Percentiles rank a stretch among this genome's conserved stretches.
phyloP scores from a whole-genome alignment of 164 flowering plant species.

The Warburgia ugandensis region DNA sequence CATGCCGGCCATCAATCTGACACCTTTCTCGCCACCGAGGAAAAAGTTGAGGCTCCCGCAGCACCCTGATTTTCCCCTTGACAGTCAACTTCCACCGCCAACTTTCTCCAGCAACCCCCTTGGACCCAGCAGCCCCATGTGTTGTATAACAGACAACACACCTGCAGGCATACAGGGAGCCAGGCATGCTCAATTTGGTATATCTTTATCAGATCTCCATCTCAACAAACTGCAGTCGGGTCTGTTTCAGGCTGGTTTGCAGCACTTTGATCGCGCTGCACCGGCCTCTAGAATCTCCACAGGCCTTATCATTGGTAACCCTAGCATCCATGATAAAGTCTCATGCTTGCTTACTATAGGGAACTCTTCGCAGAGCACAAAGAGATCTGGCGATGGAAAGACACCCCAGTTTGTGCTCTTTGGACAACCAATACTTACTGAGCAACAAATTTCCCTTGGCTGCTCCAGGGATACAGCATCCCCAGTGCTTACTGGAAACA shows the following conservation, averaged over 20 bases:
- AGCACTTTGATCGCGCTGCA: slow-evolving; percentile 24
- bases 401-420: slow-evolving; percentile 66
- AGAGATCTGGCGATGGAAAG: slow-evolving; percentile 41
- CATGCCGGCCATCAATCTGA: slow-evolving; percentile 62
- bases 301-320: slow-evolving; percentile 14
- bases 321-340: slow-evolving; percentile 34
- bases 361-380: slow-evolving; percentile 29
- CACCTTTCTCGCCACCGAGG: slow-evolving; percentile 76
- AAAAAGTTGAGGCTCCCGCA: slow-evolving; percentile 69
- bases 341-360: slow-evolving; percentile 81
- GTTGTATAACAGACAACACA: slow-evolving; percentile 56
- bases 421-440: slow-evolving; percentile 82
- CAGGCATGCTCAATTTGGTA: slow-evolving; percentile 93
- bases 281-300: slow-evolving; percentile 28
- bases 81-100: slow-evolving; percentile 42
- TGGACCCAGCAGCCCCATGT: slow-evolving; percentile 57
- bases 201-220: slow-evolving; percentile 68
- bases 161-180: slow-evolving; percentile 99
- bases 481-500: no score
- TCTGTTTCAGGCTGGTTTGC: slow-evolving; percentile 42
- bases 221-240: slow-evolving; percentile 52
- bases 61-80: slow-evolving; percentile 52
- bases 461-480: no score
- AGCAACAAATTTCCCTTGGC: slow-evolving; percentile 54
- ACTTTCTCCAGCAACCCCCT: slow-evolving; percentile 53